Base-by-base conservation (phyloP, 2,329 filamentous ascomycete species). In the Pestalotiopsis sp. region DNA sequence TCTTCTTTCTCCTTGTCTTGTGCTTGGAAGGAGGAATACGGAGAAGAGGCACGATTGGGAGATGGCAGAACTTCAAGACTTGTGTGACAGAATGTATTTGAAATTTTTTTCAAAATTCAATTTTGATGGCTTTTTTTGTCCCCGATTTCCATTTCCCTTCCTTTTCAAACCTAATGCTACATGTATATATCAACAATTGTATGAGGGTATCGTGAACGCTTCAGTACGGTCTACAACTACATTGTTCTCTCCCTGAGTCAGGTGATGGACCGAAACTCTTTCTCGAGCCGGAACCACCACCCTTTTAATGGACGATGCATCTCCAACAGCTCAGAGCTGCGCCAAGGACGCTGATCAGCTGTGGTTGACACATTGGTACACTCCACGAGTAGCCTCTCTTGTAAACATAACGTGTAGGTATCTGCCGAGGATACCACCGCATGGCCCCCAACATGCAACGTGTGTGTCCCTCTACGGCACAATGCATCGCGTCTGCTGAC, bases 391-490 rank as follows among this genome's bases (percentile, higher is more conserved):
- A 27, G 14, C 27, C 23, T 59, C 17, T 59, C 25, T 23, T 36
- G 23, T 14, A 12, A 23, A 39, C 31, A n/a, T 62, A 62, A 36
- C n/a, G 36, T 27, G 23, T 62, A 20, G 59, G 27, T 36, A 17
- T 39, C 17, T 36, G 17, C 27, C 59, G 59, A n/a, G 17, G 27
- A 20, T 39, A 17, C 20, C 45, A n/a, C 45, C 20, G 31, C 31
- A 62, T 62, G 59, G 59, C 59, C 59, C 59, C 59, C 59, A 62
- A 62, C 12, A 39, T 62, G 59, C 59, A 39, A 23, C 11, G 31
- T 36, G 31, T 6, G n/a, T 39, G 27, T 36, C 59, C 59, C 25
- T 20, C n/a, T 7, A 39, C 57, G 23, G 59, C 25, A 20, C 45
- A 52, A n/a, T 20, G 39, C 31, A 23, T 39, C 39, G 27, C 59